Conservation (phyloP, 2,329 filamentous ascomycete species). For the Arthroderma sp. region DNA sequence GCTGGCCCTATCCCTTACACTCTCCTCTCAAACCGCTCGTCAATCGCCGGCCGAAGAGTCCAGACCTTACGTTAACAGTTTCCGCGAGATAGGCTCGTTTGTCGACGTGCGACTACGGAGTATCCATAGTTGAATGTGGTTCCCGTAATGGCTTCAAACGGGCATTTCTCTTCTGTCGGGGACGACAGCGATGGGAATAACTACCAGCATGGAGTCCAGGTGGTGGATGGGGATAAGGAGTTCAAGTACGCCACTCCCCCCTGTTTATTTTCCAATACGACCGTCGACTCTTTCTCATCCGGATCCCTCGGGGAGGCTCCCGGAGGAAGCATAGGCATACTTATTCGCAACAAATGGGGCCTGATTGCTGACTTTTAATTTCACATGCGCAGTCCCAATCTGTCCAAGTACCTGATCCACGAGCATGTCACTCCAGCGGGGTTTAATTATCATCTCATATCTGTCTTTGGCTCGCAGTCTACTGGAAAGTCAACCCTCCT, state of each 20-base stretch:
- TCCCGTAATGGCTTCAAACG: conserved; percentile 32
- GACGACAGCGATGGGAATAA: conserved; percentile 27
- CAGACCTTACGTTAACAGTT: background rate
- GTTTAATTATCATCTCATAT: conserved; percentile 99
- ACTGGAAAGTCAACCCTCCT: conserved; percentile 96
- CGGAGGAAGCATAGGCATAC: background rate
- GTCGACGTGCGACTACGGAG: background rate
- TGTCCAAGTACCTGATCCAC: conserved; percentile 69
- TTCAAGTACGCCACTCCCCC: conserved; percentile 64
- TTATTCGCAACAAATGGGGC: background rate
- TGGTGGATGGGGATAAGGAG: conserved; percentile 89
- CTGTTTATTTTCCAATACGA: background rate
- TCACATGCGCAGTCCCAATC: conserved; percentile 46
- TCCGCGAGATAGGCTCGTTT: background rate
- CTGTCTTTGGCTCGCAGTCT: conserved; percentile 96
- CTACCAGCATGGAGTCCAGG: conserved; percentile 91
- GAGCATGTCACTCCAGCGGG: conserved; percentile 75
- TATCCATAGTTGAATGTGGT: background rate
- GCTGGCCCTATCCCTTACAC: background rate
- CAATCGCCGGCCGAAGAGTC: background rate
- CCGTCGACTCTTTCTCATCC: background rate
- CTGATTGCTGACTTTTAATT: background rate
- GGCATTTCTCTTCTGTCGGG: conserved; percentile 35
- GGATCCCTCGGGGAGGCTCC: background rate
- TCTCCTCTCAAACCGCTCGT: background rate